phyloP scores from a whole-genome alignment of 1,284 basidiomycete genomes.

The Puccinia polysora region DNA sequence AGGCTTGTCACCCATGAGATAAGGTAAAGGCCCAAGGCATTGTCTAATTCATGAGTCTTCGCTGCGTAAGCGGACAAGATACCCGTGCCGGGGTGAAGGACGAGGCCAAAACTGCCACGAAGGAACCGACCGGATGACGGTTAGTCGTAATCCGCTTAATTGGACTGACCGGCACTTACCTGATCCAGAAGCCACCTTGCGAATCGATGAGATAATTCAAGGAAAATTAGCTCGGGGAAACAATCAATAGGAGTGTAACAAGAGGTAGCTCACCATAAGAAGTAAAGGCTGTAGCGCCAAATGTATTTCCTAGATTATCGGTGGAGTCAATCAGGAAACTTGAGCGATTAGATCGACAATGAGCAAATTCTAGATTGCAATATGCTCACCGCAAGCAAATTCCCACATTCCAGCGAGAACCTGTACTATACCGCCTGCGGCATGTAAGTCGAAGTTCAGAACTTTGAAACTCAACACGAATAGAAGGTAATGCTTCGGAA shows the following conservation, averaged over 20 bases:
- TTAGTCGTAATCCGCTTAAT: background rate
- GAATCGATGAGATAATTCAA: background rate
- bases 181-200: conserved; percentile 25
- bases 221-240: background rate
- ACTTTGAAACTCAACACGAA: background rate
- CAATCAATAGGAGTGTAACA: background rate
- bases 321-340: background rate
- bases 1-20: conserved; percentile 44
- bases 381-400: conserved; percentile 41
- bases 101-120: conserved; percentile 48
- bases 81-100: conserved; percentile 54
- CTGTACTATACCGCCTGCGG: conserved; percentile 69
- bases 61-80: conserved; percentile 56
- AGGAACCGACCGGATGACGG: background rate
- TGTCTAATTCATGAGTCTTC: conserved; percentile 55
- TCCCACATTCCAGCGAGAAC: conserved; percentile 60
- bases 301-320: conserved; percentile 53
- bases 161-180: conserved; percentile 45
- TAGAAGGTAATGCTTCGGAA: background rate
- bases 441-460: too few relatives aligned
- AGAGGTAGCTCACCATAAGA: conserved; percentile 30
- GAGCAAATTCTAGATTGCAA: background rate
- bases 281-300: conserved; percentile 60
- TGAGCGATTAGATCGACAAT: background rate
- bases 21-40: conserved; percentile 56